These are phyloP conservation scores for Spergularia azorica DNA, from an alignment of 179 eudicot species.

Conservation along the genomic window DNA sequence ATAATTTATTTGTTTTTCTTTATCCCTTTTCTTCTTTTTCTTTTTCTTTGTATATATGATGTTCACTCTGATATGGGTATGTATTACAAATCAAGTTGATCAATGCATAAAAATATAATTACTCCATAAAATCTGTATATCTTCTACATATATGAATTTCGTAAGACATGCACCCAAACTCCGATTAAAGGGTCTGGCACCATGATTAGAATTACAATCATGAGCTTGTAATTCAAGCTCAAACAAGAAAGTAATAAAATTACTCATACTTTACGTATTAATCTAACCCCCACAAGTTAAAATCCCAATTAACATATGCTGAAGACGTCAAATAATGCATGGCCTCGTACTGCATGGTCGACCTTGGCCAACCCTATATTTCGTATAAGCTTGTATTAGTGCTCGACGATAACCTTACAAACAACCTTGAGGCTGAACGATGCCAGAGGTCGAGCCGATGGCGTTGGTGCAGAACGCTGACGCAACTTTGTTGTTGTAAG, in stretches of 20 bases:
- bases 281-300: too few relatives aligned
- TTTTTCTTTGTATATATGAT: too few relatives aligned
- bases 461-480: slow-evolving; percentile 26
- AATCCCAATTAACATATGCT: too few relatives aligned
- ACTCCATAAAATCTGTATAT: background rate
- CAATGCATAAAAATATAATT: background rate
- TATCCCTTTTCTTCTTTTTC: too few relatives aligned
- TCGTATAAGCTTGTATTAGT: background rate
- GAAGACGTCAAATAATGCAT: background rate
- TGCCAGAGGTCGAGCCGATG: slow-evolving; percentile 20
- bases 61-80: too few relatives aligned
- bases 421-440: slow-evolving; percentile 30
- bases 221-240: background rate
- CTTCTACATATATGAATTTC: background rate
- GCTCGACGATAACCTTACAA: background rate
- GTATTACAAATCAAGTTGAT: too few relatives aligned
- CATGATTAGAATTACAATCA: slow-evolving; percentile 5
- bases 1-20: too few relatives aligned
- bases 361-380: background rate
- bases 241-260: too few relatives aligned
- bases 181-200: slow-evolving; percentile 25
- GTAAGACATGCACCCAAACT: slow-evolving; percentile 26
- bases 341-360: too few relatives aligned
- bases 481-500: slow-evolving; percentile 9
- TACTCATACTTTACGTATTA: too few relatives aligned